A percentile compares a stretch with the other conserved stretches of the same genome.
phyloP scores from a whole-genome alignment of 2,329 filamentous ascomycete species.

The Conoideocrella luteorostrata region DNA sequence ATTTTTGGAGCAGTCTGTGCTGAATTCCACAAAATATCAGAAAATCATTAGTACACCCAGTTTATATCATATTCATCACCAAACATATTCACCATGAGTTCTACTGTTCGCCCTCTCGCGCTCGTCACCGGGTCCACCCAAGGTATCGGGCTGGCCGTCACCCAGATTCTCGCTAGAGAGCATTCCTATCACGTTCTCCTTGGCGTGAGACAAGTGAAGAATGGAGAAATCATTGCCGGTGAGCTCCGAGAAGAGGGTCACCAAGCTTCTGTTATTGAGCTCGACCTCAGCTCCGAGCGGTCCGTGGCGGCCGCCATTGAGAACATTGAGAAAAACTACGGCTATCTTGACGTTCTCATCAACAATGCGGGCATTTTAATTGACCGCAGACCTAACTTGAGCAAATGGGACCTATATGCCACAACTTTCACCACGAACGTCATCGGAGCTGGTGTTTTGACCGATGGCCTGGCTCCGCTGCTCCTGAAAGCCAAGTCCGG shows the following conservation, averaged over 20 bases:
- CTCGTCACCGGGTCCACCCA: constrained; percentile 18
- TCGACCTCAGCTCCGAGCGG: constrained; percentile 20
- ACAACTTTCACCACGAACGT: constrained; percentile 34
- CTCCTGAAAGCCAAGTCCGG: constrained; percentile 17
- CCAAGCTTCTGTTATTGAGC: constrained; percentile 17
- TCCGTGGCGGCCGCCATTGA: constrained; percentile 21
- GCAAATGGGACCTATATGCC: constrained; percentile 27
- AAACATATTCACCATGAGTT: background rate
- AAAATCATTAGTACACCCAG: no score
- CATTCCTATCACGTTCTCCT: constrained; percentile 27
- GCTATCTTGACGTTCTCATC: constrained; percentile 28
- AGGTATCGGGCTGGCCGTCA: constrained; percentile 16
- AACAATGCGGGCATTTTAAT: constrained; percentile 29
- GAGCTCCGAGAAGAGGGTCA: constrained; percentile 17
- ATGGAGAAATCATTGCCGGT: constrained; percentile 18
- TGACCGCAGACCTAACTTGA: constrained; percentile 14
- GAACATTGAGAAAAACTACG: constrained; percentile 15
- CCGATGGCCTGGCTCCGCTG: constrained; percentile 22
- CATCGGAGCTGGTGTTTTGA: constrained; percentile 22
- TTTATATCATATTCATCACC: no score
- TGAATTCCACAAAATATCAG: no score
- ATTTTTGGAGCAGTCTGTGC: no score
- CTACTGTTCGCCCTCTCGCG: constrained; percentile 7
- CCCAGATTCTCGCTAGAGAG: constrained; percentile 17
- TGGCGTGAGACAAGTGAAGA: constrained; percentile 22